Conservation (phyloP, 75 land plant species). For the Sequoiadendron giganteum region DNA sequence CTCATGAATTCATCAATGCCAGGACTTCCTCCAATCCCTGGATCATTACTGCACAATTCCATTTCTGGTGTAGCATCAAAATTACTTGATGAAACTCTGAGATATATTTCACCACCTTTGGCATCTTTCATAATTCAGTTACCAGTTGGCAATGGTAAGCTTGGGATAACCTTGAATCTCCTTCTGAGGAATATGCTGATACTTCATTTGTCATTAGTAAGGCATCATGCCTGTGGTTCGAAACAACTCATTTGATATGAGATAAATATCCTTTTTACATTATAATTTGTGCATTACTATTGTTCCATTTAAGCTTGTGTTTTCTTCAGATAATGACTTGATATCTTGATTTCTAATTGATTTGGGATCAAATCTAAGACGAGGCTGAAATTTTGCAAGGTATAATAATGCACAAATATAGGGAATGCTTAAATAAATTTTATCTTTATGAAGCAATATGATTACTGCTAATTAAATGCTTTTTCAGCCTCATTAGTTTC, state of each 20-base stretch:
- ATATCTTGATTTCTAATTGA: background rate
- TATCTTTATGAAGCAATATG: background rate
- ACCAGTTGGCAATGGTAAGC: constrained; percentile 55
- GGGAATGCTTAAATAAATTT: background rate
- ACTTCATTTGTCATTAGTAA: background rate
- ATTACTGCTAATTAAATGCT: background rate
- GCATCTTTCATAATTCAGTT: constrained; percentile 40
- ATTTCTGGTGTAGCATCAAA: constrained; percentile 13
- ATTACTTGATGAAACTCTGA: constrained; percentile 41
- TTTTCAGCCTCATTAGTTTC: background rate
- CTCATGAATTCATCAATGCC: background rate
- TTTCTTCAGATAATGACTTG: background rate
- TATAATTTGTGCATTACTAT: background rate
- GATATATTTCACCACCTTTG: constrained; percentile 47
- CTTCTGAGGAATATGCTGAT: background rate
- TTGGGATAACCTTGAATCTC: background rate
- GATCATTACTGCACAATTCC: background rate
- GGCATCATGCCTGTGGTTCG: background rate
- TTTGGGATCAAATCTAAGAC: background rate
- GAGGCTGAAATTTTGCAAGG: background rate
- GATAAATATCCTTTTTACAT: background rate
- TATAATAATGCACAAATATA: background rate
- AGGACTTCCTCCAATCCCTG: background rate
- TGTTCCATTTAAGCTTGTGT: background rate
- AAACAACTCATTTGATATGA: background rate